These are phyloP conservation scores for Pelargonium exstipulatum DNA, from an alignment of 441 rosid species.

Conservation along the genomic window DNA sequence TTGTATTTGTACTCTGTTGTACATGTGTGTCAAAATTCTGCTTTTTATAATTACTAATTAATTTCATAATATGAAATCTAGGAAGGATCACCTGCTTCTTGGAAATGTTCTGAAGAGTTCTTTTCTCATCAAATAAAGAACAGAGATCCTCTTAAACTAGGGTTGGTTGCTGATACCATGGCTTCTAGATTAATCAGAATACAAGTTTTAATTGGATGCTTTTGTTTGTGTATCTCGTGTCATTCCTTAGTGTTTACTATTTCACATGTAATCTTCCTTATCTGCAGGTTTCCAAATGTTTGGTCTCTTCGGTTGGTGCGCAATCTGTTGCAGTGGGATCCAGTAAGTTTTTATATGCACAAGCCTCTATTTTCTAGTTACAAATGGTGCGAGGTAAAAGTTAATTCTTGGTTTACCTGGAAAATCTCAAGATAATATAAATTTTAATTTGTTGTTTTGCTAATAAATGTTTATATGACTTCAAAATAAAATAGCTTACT, in stretches of 20 bases:
- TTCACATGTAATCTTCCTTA: not conserved
- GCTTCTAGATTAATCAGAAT: slow-evolving; percentile 12
- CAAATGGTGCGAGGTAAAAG: not conserved
- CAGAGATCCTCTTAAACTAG: slow-evolving; percentile 83
- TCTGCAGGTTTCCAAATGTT: slow-evolving; percentile 67
- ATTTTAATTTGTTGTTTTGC: not conserved
- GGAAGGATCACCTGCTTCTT: slow-evolving; percentile 86
- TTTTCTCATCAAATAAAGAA: slow-evolving; percentile 72
- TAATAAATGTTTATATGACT: not conserved
- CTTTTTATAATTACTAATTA: slow-evolving; percentile 6
- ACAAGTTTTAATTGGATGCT: not conserved
- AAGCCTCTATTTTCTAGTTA: too few relatives aligned
- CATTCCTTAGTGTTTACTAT: slow-evolving; percentile 10
- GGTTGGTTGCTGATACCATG: slow-evolving; percentile 40
- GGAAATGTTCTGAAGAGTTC: slow-evolving; percentile 96
- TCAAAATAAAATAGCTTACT: not conserved
- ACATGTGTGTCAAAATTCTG: not conserved
- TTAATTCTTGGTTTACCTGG: not conserved
- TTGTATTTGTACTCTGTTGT: not conserved
- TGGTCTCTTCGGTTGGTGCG: slow-evolving; percentile 91
- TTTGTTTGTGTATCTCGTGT: not conserved
- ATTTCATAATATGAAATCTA: slow-evolving; percentile 26
- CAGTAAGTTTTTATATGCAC: slow-evolving; percentile 45
- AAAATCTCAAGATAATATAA: not conserved
- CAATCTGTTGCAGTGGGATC: slow-evolving; percentile 72